Percentiles rank a stretch among this genome's conserved stretches.
These are phyloP conservation scores for Colletotrichum lupini DNA, from an alignment of 2,329 filamentous ascomycete genomes.

Conservation along the genomic window DNA sequence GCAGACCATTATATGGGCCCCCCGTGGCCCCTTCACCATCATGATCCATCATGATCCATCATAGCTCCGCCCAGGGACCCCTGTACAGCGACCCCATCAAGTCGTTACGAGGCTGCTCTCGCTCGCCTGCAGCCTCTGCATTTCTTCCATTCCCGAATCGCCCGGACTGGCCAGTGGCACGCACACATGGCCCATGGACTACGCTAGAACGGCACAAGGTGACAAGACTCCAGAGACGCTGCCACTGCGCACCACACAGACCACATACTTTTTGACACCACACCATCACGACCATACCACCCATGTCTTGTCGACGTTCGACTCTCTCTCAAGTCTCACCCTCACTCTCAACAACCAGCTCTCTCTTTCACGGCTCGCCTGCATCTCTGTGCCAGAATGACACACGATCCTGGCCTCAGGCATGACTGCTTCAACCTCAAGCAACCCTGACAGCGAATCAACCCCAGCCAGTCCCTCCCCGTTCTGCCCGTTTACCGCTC, in stretches of 20 bases:
- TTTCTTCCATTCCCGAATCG: neutral
- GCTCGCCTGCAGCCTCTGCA: slow-evolving; percentile 9
- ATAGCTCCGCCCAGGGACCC: slow-evolving; percentile 40
- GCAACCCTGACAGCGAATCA: slow-evolving; percentile 28
- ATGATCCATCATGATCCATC: slow-evolving; percentile 30
- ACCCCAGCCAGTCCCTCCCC: slow-evolving; percentile 17
- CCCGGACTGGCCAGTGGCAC: neutral
- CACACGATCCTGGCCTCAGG: slow-evolving; percentile 27
- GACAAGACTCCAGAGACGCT: neutral
- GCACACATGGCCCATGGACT: neutral
- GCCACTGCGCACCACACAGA: neutral
- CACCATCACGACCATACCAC: neutral
- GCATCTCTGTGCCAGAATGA: slow-evolving; percentile 14
- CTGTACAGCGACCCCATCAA: slow-evolving; percentile 33
- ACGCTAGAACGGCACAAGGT: neutral
- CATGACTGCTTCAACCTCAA: slow-evolving; percentile 21
- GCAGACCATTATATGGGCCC: slow-evolving; percentile 28
- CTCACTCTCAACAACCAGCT: no score
- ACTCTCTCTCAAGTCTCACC: neutral
- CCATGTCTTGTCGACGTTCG: neutral
- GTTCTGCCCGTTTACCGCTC: slow-evolving; percentile 31
- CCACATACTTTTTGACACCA: neutral
- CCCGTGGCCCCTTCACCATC: neutral
- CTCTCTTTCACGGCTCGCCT: neutral
- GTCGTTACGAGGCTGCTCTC: slow-evolving; percentile 48